Percentiles rank a stretch among this genome's conserved stretches.
Conservation (phyloP, 2,329 filamentous ascomycete species). For the Calycina herbarum region DNA sequence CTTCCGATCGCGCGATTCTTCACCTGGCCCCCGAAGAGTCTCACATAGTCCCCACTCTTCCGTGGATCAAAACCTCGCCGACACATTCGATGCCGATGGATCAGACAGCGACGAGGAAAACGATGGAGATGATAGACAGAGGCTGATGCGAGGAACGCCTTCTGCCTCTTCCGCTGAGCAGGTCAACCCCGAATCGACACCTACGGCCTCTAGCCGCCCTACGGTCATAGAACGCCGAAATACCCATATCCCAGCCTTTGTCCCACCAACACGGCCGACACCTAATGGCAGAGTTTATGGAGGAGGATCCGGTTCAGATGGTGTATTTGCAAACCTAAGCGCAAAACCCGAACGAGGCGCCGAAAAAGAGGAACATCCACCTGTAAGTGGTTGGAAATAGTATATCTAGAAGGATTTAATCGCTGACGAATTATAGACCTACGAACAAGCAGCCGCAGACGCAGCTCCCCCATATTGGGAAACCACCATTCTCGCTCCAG, state of each 20-base stretch:
- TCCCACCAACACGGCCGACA: conserved; percentile 28
- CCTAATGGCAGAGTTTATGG: conserved; percentile 58
- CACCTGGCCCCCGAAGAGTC: conserved; percentile 51
- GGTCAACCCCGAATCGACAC: conserved; percentile 35
- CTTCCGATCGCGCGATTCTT: conserved; percentile 82
- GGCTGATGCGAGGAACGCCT: conserved; percentile 70
- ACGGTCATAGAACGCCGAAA: conserved; percentile 28
- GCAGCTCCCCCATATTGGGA: conserved; percentile 98
- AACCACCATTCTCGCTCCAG: conserved; percentile 93
- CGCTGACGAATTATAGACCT: conserved; percentile 61
- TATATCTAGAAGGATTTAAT: conserved; percentile 7
- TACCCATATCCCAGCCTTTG: conserved; percentile 34
- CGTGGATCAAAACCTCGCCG: conserved; percentile 81
- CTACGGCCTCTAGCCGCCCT: conserved; percentile 25
- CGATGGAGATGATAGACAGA: conserved; percentile 78
- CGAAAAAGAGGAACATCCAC: conserved; percentile 84
- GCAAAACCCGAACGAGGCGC: conserved; percentile 84
- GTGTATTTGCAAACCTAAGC: conserved; percentile 92
- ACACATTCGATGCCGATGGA: conserved; percentile 85
- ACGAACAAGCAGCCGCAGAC: conserved; percentile 97
- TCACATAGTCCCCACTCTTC: conserved; percentile 37
- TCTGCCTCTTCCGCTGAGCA: conserved; percentile 33
- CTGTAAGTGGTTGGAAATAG: conserved; percentile 60
- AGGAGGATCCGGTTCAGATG: conserved; percentile 79
- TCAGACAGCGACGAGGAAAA: conserved; percentile 71